These are phyloP conservation scores for Neopestalotiopsis rosae DNA, from an alignment of 2,329 filamentous ascomycete genomes.

Conservation along the genomic window DNA sequence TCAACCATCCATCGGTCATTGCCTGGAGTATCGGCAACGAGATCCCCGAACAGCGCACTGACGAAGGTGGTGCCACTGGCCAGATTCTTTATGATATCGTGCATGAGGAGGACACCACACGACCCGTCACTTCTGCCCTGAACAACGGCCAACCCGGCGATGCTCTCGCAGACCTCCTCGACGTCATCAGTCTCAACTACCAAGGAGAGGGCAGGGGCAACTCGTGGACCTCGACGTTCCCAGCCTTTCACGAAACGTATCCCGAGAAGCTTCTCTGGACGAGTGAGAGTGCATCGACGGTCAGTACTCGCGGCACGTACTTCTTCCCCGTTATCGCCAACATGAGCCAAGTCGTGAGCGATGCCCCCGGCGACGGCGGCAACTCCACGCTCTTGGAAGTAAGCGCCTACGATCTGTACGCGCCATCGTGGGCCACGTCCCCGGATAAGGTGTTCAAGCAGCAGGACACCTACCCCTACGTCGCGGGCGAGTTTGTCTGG, in stretches of 20 bases:
- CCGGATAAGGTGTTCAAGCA: slow-evolving; percentile 58
- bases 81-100: slow-evolving; percentile 46
- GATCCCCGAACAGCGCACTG: slow-evolving; percentile 50
- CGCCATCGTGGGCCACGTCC: slow-evolving; percentile 50
- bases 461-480: slow-evolving; percentile 54
- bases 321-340: slow-evolving; percentile 53
- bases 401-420: slow-evolving; percentile 58
- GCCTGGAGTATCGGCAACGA: slow-evolving; percentile 62
- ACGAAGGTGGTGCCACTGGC: slow-evolving; percentile 38
- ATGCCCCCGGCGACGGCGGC: slow-evolving; percentile 39
- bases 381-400: slow-evolving; percentile 44
- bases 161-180: slow-evolving; percentile 45
- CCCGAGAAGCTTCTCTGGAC: slow-evolving; percentile 53
- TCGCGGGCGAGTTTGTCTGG: slow-evolving; percentile 61
- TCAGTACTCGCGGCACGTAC: slow-evolving; percentile 58
- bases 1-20: slow-evolving; percentile 59
- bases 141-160: slow-evolving; percentile 48
- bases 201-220: slow-evolving; percentile 52
- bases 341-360: slow-evolving; percentile 43
- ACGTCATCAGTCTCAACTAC: slow-evolving; percentile 60
- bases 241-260: slow-evolving; percentile 48
- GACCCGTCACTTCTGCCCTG: slow-evolving; percentile 50
- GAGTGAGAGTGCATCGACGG: slow-evolving; percentile 48
- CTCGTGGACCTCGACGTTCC: slow-evolving; percentile 36
- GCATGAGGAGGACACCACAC: slow-evolving; percentile 51